Percentiles rank a stretch among this genome's conserved stretches.
Evolutionary conservation across 2,329 filamentous ascomycete genomes (phyloP).

Genomic region (Apiospora aurea): DNA sequence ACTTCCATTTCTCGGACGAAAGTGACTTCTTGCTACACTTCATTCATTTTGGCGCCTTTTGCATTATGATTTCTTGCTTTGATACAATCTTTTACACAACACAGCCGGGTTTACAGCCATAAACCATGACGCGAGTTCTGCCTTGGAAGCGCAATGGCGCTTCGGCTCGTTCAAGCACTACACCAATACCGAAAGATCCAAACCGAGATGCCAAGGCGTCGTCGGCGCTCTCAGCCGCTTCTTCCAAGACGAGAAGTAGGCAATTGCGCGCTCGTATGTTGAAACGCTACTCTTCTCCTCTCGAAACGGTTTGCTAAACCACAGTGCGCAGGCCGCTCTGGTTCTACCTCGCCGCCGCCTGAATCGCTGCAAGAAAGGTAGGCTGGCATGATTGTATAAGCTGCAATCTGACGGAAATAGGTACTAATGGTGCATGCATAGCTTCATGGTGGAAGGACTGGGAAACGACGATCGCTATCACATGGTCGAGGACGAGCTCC

Average conservation of each 20-base stretch:
- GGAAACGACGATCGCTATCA: slow-evolving; percentile 75
- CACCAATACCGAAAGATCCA: not conserved
- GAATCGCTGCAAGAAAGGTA: slow-evolving; percentile 56
- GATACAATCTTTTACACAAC: not conserved
- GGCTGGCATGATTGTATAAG: slow-evolving; percentile 23
- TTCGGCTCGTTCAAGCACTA: not conserved
- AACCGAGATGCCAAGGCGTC: slow-evolving; percentile 24
- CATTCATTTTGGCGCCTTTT: not conserved
- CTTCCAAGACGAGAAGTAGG: not conserved
- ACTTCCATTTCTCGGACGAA: not conserved
- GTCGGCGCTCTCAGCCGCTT: not conserved
- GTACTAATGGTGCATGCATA: slow-evolving; percentile 38
- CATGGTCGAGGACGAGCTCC: slow-evolving; percentile 86
- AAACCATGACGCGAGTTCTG: slow-evolving; percentile 57
- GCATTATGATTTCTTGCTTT: not conserved
- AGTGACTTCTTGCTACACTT: not conserved
- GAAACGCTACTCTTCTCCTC: no score
- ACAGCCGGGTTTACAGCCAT: not conserved
- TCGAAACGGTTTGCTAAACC: not conserved
- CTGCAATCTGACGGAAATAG: not conserved
- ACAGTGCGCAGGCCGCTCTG: slow-evolving; percentile 41
- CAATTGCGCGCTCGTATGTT: not conserved
- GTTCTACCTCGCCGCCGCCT: slow-evolving; percentile 61
- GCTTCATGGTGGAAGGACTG: slow-evolving; percentile 70
- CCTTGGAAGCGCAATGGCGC: slow-evolving; percentile 53